These are phyloP conservation scores for Jamesozyma lodderae DNA, from an alignment of 805 yeast species.

Conservation along the genomic window DNA sequence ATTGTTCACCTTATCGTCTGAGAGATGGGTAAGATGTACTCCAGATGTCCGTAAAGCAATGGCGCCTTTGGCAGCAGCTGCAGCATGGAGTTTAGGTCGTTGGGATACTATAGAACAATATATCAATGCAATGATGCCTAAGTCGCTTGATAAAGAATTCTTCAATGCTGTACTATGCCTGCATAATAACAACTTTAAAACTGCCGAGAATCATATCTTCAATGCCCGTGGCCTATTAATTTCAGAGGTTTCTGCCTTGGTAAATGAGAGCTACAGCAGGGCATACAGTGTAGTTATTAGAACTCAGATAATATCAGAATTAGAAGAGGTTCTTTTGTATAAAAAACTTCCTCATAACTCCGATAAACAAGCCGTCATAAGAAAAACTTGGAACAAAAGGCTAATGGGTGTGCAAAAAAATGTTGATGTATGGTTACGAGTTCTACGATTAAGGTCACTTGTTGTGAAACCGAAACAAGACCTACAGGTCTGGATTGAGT, in stretches of 20 bases:
- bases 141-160: slow-evolving; percentile 91
- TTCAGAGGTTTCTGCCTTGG: slow-evolving; percentile 88
- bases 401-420: slow-evolving; percentile 89
- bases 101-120: slow-evolving; percentile 96
- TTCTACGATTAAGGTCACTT: slow-evolving; percentile 84
- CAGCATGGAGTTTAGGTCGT: slow-evolving; percentile 95
- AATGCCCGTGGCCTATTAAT: slow-evolving; percentile 83
- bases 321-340: slow-evolving; percentile 88
- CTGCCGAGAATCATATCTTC: slow-evolving; percentile 68
- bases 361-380: slow-evolving; percentile 65
- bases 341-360: slow-evolving; percentile 78
- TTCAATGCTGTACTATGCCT: slow-evolving; percentile 83
- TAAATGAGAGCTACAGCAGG: slow-evolving; percentile 90
- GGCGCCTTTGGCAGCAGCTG: slow-evolving; percentile 97
- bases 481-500: slow-evolving; percentile 96
- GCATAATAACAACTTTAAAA: slow-evolving; percentile 78
- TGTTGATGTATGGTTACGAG: slow-evolving; percentile 98
- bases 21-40: slow-evolving; percentile 71
- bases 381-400: slow-evolving; percentile 91
- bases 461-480: slow-evolving; percentile 94
- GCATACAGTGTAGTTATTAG: slow-evolving; percentile 95
- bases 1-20: slow-evolving; percentile 72
- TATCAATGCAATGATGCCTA: slow-evolving; percentile 79
- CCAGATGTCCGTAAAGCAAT: slow-evolving; percentile 70
- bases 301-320: slow-evolving; percentile 93